Conservation (phyloP, 306 rosid genomes). For the Dalbergia oliveri region DNA sequence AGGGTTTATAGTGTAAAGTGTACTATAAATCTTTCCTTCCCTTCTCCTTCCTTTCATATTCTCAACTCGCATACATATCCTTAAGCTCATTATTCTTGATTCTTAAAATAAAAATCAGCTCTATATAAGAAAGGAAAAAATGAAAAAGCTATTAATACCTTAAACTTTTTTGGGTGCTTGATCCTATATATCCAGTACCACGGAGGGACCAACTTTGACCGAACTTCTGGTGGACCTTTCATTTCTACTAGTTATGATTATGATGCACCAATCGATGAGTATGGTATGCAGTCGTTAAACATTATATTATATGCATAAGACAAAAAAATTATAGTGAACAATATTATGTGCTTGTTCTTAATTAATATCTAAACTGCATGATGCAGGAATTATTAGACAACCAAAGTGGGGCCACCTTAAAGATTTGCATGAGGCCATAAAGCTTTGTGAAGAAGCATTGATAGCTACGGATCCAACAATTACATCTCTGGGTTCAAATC, state of each 20-base stretch:
- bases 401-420: constrained; percentile 98
- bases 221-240: constrained; percentile 90
- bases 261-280: constrained; percentile 96
- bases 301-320: too few species aligned
- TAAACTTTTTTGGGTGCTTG: constrained; percentile 48
- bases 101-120: too few species aligned
- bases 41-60: too few species aligned
- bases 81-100: not conserved
- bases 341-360: not conserved
- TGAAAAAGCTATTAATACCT: constrained; percentile 13
- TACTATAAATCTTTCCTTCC: too few species aligned
- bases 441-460: constrained; percentile 84
- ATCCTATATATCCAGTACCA: constrained; percentile 71
- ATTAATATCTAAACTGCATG: constrained; percentile 32
- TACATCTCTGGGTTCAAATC: constrained; percentile 71
- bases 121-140: not conserved
- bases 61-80: too few species aligned
- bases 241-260: constrained; percentile 92
- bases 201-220: constrained; percentile 95
- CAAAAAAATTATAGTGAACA: not conserved
- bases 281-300: constrained; percentile 63
- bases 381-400: constrained; percentile 84
- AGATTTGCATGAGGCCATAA: constrained; percentile 86
- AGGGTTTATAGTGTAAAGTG: too few species aligned
- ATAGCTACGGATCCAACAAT: constrained; percentile 79